phyloP scores from a whole-genome alignment of 1,139 yeast genomes.

The Blastobotrys niveus region DNA sequence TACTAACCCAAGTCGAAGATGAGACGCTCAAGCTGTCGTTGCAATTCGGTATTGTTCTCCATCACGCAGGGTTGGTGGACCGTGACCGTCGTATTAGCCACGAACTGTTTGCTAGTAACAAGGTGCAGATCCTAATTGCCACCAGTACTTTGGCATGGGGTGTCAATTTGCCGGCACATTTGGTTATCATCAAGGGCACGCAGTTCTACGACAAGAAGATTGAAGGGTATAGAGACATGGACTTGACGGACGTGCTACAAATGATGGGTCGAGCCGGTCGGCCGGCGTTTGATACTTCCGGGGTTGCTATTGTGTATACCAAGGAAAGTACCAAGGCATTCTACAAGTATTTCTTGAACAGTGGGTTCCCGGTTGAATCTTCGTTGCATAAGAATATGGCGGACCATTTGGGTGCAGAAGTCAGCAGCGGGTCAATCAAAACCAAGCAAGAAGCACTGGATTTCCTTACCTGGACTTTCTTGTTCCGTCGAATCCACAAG shows the following conservation, averaged over 20 bases:
- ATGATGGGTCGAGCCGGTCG: slow-evolving; percentile 97
- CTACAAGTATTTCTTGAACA: slow-evolving; percentile 87
- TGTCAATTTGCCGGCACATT: slow-evolving; percentile 89
- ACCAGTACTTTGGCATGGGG: slow-evolving; percentile 98
- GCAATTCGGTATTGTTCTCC: slow-evolving; percentile 94
- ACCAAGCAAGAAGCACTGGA: slow-evolving; percentile 87
- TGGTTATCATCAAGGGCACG: slow-evolving; percentile 91
- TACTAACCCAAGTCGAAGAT: slow-evolving; percentile 67
- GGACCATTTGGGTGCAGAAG: slow-evolving; percentile 95
- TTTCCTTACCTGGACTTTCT: slow-evolving; percentile 90
- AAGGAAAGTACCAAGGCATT: slow-evolving; percentile 87
- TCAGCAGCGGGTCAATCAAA: slow-evolving; percentile 77
- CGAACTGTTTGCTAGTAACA: slow-evolving; percentile 73
- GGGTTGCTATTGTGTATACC: slow-evolving; percentile 91
- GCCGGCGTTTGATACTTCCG: slow-evolving; percentile 93
- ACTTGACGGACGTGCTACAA: slow-evolving; percentile 82
- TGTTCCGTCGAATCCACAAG: slow-evolving; percentile 88
- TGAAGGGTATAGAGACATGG: slow-evolving; percentile 80
- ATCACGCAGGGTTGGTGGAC: slow-evolving; percentile 95
- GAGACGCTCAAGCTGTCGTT: slow-evolving; percentile 78
- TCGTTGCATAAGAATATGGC: slow-evolving; percentile 88
- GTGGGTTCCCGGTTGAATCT: slow-evolving; percentile 97
- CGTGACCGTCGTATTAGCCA: slow-evolving; percentile 86
- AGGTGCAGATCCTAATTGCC: slow-evolving; percentile 85
- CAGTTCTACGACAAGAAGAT: slow-evolving; percentile 79